Base-by-base conservation (phyloP, 2,329 filamentous ascomycete genomes). In the Coniochaeta hoffmannii region DNA sequence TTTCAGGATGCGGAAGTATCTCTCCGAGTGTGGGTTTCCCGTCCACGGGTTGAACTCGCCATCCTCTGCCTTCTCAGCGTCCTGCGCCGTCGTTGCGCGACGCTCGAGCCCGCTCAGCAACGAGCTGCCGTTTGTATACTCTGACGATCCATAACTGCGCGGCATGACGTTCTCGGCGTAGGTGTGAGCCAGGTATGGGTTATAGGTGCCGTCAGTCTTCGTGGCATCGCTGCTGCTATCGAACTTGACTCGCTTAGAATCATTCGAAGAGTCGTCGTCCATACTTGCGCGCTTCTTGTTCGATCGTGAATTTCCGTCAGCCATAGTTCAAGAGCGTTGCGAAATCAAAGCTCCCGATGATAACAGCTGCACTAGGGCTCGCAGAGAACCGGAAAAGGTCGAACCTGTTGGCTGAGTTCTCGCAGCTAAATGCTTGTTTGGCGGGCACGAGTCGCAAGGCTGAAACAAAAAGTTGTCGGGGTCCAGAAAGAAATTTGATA, bases 151-250 rank as follows among this genome's bases (percentile, higher is more conserved):
- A 62, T 73, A 66, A 53, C 66, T 73, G 58, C 70, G 68, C 38
- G 62, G 75, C 68, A 67, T 68, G 46, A 72, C 66, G 32, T 66
- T 65, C 59, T 80, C 74, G 60, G 86, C 79, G 72, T 93, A 85
- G 83, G 88, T 88, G 73, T 99, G 94, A 56, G 91, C 89, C 59
- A 99, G 84, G 76, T 99, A 97, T 1, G 89, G 90, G 69, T 97
- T 97, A 68, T 81, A 68, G 59, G 70, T 71, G 17, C 66, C 62
- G 14, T 62, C 65, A 52, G 57, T 57, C 52, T 58, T 61, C 28
- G 38, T 55, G 38, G 57, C 54, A 52, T 77, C 76, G 58, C 71
- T 69, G 55, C 60, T 62, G 58, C 65, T 57, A 2, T 59, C 56
- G 49, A 50, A 63, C 57, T 65, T 70, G 38, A 62, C 57, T 24